Evolutionary conservation across 345 rosid genomes (phyloP).

Genomic region (Cardamine chenopodiifolia): DNA sequence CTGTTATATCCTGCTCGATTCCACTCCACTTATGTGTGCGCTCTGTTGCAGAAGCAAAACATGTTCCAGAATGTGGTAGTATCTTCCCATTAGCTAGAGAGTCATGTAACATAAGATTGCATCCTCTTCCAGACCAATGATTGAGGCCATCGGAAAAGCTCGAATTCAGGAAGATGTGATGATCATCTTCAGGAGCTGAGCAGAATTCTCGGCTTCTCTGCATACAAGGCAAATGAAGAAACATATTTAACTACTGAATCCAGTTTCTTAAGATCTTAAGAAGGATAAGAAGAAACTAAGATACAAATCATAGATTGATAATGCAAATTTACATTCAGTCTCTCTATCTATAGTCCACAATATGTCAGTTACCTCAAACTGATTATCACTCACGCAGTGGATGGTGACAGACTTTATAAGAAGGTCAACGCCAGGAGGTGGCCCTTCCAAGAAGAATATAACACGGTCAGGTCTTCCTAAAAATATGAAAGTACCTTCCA

Average conservation of each 20-base stretch:
- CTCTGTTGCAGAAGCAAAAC: conserved; percentile 75
- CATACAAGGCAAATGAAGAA: not conserved
- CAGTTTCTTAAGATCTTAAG: conserved; percentile 5
- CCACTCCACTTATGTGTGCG: conserved; percentile 92
- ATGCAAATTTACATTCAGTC: conserved; percentile 1
- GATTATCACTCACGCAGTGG: conserved; percentile 47
- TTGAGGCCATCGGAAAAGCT: conserved; percentile 74
- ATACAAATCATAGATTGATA: conserved; percentile 2
- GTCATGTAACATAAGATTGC: conserved; percentile 73
- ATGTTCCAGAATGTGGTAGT: conserved; percentile 67
- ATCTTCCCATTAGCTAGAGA: conserved; percentile 78
- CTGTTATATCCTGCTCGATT: conserved; percentile 85
- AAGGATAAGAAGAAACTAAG: conserved; percentile 8
- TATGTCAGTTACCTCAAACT: conserved; percentile 49
- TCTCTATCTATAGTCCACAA: conserved; percentile 2
- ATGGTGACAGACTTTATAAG: conserved; percentile 71
- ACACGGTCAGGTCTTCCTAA: conserved; percentile 64
- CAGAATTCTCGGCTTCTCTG: conserved; percentile 40
- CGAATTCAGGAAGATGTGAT: conserved; percentile 68
- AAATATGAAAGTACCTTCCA: conserved; percentile 77
- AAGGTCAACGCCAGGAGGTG: conserved; percentile 79
- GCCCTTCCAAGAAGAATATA: conserved; percentile 90
- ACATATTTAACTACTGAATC: conserved; percentile 2
- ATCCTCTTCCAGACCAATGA: conserved; percentile 96
- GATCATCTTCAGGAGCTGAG: conserved; percentile 51